These are phyloP conservation scores for Trichoderma sp. DNA, from an alignment of 2,329 filamentous ascomycete genomes.

Conservation along the genomic window DNA sequence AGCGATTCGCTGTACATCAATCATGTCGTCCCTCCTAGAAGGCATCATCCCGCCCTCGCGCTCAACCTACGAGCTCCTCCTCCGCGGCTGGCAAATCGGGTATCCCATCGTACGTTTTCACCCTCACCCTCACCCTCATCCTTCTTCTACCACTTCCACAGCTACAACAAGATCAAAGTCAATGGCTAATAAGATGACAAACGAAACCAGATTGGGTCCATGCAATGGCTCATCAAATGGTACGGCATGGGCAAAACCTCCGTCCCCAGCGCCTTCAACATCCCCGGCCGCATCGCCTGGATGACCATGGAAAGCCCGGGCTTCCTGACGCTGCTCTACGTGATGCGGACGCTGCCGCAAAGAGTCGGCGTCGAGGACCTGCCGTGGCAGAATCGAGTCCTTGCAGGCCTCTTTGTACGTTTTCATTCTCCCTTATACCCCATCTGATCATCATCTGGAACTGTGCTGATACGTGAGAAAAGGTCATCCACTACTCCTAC, in stretches of 20 bases:
- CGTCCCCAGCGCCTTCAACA: slow-evolving; percentile 70
- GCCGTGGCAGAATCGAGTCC: slow-evolving; percentile 76
- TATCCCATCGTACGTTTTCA: slow-evolving; percentile 53
- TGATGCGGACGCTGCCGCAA: slow-evolving; percentile 68
- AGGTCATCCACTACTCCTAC: slow-evolving; percentile 86
- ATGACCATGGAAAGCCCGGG: slow-evolving; percentile 83
- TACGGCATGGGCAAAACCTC: slow-evolving; percentile 96
- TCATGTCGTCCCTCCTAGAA: slow-evolving; percentile 49
- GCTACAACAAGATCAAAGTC: too few relatives aligned
- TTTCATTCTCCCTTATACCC: too few relatives aligned
- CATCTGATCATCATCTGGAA: too few relatives aligned
- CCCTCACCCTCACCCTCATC: background rate
- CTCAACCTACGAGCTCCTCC: slow-evolving; percentile 58
- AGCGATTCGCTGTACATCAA: background rate
- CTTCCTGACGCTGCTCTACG: slow-evolving; percentile 76
- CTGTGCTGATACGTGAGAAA: too few relatives aligned
- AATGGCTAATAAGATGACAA: too few relatives aligned
- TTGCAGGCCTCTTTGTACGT: slow-evolving; percentile 67
- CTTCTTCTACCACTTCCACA: background rate
- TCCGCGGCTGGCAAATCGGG: slow-evolving; percentile 55
- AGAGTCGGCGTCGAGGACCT: slow-evolving; percentile 60
- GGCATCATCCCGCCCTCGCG: slow-evolving; percentile 61
- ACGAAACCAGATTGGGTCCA: slow-evolving; percentile 61
- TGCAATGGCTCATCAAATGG: slow-evolving; percentile 77
- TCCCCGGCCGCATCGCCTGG: slow-evolving; percentile 90